A percentile compares a stretch with the other conserved stretches of the same genome.
These are phyloP conservation scores for Plantago major DNA, from an alignment of 257 asterid genomes.

Conservation along the genomic window DNA sequence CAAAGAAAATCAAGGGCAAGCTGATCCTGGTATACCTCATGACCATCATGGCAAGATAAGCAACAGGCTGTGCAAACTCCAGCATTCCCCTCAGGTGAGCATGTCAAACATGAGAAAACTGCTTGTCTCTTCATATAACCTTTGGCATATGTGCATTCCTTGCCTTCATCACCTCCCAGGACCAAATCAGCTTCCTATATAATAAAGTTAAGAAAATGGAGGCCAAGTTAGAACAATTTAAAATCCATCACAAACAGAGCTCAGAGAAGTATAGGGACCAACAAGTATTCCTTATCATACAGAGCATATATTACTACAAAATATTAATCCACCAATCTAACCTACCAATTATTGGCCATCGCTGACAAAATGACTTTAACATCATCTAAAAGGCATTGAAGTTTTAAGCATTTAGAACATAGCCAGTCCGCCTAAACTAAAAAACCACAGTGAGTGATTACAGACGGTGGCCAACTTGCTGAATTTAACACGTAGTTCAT, in stretches of 20 bases:
- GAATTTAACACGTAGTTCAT: too few species aligned
- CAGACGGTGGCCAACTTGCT: too few species aligned
- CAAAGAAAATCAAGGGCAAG: neutral
- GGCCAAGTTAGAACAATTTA: too few species aligned
- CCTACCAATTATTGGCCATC: neutral
- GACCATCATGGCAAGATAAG: conserved; percentile 89
- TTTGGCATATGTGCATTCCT: conserved; percentile 76
- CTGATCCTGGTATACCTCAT: conserved; percentile 48
- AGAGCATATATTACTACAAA: neutral
- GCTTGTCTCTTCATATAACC: conserved; percentile 89
- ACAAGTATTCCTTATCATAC: neutral
- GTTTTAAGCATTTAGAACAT: neutral
- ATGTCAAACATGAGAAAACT: conserved; percentile 84
- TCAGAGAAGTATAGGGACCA: neutral
- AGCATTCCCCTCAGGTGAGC: conserved; percentile 87
- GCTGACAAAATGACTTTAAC: neutral
- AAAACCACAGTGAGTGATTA: neutral
- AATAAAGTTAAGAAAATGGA: conserved; percentile 6
- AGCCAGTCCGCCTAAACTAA: neutral
- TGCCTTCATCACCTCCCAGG: conserved; percentile 94
- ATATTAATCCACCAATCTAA: too few species aligned
- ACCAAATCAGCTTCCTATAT: conserved; percentile 82
- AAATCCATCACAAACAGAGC: neutral
- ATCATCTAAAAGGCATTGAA: neutral
- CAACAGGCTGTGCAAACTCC: conserved; percentile 95